These are phyloP conservation scores for Apiospora saccharicola DNA, from an alignment of 2,329 filamentous ascomycete genomes.

Conservation along the genomic window DNA sequence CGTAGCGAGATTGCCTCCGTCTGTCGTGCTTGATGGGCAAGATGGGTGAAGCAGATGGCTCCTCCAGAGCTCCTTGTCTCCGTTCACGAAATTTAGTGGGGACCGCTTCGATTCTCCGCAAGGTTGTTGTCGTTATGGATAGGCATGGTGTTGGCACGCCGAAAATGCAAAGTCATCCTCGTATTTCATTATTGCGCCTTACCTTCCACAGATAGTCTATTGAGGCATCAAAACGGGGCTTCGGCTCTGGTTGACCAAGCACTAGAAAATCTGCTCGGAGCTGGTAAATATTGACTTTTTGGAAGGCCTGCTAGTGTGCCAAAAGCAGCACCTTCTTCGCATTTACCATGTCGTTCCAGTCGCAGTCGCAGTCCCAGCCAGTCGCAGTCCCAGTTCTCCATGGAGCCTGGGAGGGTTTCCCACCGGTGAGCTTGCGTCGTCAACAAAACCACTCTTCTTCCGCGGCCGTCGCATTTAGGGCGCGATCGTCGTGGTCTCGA, in stretches of 20 bases:
- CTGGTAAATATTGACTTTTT: conserved; percentile 15
- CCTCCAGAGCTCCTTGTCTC: background rate
- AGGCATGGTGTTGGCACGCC: conserved; percentile 5
- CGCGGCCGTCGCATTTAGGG: conserved; percentile 9
- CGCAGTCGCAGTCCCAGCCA: background rate
- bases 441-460: background rate
- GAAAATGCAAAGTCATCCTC: background rate
- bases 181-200: conserved; percentile 10
- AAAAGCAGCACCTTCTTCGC: background rate
- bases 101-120: conserved; percentile 7
- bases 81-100: background rate
- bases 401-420: background rate
- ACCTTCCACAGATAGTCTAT: background rate
- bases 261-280: background rate
- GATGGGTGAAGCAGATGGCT: background rate
- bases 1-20: conserved; percentile 12
- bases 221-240: background rate
- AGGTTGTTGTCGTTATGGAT: conserved; percentile 16
- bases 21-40: conserved; percentile 13
- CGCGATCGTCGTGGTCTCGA: conserved; percentile 13
- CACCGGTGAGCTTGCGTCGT: background rate
- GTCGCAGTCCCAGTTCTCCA: background rate
- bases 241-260: background rate
- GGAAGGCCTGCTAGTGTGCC: conserved; percentile 12
- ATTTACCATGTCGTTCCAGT: background rate